Base-by-base conservation (phyloP, 73 alveolate species). In the Blepharisma japonicum region DNA sequence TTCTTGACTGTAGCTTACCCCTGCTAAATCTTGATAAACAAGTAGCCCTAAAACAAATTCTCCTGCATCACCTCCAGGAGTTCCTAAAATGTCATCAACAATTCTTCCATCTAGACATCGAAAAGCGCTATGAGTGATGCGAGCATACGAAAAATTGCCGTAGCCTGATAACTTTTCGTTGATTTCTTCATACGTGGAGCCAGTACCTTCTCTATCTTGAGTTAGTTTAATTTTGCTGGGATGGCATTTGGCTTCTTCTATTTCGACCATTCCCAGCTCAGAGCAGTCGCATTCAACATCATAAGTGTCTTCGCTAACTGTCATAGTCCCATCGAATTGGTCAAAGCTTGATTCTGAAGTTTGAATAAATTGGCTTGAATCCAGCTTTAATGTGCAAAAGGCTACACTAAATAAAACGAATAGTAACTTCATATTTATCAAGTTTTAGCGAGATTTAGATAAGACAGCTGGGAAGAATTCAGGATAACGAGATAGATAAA, bases 51-150 rank as follows among this genome's bases (percentile, higher is more conserved):
- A 66, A 6, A 90, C 54, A 51, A 90, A 90, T 66, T 90, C 96
- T 46, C 96, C 96, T 11, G 94, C 79, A 77, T 90, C 96, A 11
- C 96, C 96, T 6, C 96, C 96, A 0, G 96, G 96, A 48, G 96
- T 84, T 49, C 88, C 92, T 23, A 90, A 83, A 6, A 74, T 74
- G 25, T 83, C 68, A 11, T 83, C 86, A 20, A 53, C 71, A 46
- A 56, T 80, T 49, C 96, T 70, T 38, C 96, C 96, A 84, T 90
- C 96, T 54, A 88, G 55, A 27, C 95, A 76, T 54, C 82, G 68
- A 77, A 90, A 90, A 56, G 86, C 83, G 55, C 79, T 81, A 23
- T 84, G 81, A 11, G 71, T 83, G 6, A 91, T 86, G 77, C 82
- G 79, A 0, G 90, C 93, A 77, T 79, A 81, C 55, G 79, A 45